A percentile compares a stretch with the other conserved stretches of the same genome.
Conservation (phyloP, 2,329 filamentous ascomycete species). For the Nigrograna mackinnonii region DNA sequence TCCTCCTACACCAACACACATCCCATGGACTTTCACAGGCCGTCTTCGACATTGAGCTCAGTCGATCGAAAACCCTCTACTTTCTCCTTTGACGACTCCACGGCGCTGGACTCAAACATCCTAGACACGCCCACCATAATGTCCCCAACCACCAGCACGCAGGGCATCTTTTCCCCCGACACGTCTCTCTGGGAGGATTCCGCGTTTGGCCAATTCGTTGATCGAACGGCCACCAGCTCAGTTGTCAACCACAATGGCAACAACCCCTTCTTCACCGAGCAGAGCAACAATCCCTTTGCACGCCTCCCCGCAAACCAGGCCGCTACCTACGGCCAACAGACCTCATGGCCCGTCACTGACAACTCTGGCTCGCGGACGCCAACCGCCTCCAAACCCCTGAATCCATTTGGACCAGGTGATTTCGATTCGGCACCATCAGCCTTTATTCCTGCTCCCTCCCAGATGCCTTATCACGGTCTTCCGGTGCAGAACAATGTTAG, state of each 20-base stretch:
- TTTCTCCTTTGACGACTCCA: conserved; percentile 56
- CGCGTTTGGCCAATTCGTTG: conserved; percentile 42
- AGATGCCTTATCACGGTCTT: conserved; percentile 40
- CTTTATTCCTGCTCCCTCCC: conserved; percentile 47
- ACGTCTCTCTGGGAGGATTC: conserved; percentile 54
- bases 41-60: conserved; percentile 36
- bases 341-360: conserved; percentile 64
- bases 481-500: conserved; percentile 46
- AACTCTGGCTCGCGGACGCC: conserved; percentile 75
- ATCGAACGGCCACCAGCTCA: conserved; percentile 39
- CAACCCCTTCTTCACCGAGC: conserved; percentile 53
- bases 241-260: conserved; percentile 45
- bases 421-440: conserved; percentile 51
- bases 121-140: conserved; percentile 49
- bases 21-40: conserved; percentile 43
- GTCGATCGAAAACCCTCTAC: conserved; percentile 42
- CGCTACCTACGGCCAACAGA: conserved; percentile 51
- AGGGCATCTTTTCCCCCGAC: conserved; percentile 57
- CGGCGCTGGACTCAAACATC: conserved; percentile 53
- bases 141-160: conserved; percentile 51
- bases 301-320: conserved; percentile 58
- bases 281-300: conserved; percentile 65
- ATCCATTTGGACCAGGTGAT: conserved; percentile 59
- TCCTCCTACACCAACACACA: conserved; percentile 18
- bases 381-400: conserved; percentile 72